These are phyloP conservation scores for Hippophae gyantsensis DNA, from an alignment of 306 rosid genomes.

Conservation along the genomic window DNA sequence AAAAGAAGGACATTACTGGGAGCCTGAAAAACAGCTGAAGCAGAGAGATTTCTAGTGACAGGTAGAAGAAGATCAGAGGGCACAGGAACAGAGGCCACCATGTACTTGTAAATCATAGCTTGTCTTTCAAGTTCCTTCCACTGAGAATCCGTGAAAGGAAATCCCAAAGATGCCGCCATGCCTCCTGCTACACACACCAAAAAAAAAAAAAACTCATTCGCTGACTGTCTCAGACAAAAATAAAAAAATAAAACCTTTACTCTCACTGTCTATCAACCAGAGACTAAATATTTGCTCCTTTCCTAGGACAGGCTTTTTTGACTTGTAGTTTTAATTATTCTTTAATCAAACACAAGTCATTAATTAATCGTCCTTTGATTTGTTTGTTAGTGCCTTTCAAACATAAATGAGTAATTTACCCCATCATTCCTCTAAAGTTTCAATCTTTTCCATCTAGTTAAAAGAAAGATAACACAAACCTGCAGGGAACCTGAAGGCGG, in stretches of 20 bases:
- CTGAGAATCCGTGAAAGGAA: slow-evolving; percentile 69
- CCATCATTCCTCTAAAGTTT: slow-evolving; percentile 13
- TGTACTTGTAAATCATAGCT: slow-evolving; percentile 81
- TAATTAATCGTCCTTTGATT: too few relatives aligned
- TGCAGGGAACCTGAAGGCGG: slow-evolving; percentile 36
- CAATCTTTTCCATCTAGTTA: slow-evolving; percentile 7
- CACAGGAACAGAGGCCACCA: slow-evolving; percentile 66
- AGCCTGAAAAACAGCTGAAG: slow-evolving; percentile 21
- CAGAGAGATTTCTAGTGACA: neutral
- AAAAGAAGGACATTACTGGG: slow-evolving; percentile 17
- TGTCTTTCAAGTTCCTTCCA: slow-evolving; percentile 80
- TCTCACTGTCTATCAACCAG: neutral
- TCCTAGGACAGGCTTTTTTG: too few relatives aligned
- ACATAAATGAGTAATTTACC: too few relatives aligned
- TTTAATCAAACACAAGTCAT: too few relatives aligned
- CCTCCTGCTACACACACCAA: slow-evolving; percentile 23
- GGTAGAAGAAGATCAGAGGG: slow-evolving; percentile 52
- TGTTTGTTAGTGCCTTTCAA: too few relatives aligned
- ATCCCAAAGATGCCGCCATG: slow-evolving; percentile 52
- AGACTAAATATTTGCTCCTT: too few relatives aligned
- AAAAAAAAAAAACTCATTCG: slow-evolving; percentile 15
- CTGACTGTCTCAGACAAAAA: neutral
- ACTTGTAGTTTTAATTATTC: too few relatives aligned
- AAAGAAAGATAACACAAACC: slow-evolving; percentile 22
- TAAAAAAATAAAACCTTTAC: slow-evolving; percentile 15